These are phyloP conservation scores for Arabidopsis hybrid DNA, from an alignment of 441 rosid genomes.

Conservation along the genomic window DNA sequence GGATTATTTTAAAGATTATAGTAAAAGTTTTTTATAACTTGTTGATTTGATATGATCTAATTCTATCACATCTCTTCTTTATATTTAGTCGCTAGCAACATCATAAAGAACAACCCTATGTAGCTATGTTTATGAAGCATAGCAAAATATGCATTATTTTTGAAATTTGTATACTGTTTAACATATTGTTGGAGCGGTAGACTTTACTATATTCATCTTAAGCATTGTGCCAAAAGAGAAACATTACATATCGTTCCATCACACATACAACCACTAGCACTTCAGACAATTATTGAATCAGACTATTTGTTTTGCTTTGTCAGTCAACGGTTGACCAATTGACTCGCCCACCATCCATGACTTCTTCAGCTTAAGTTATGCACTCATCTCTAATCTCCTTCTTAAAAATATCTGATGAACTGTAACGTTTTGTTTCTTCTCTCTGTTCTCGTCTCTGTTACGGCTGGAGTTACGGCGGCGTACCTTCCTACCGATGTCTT, in stretches of 20 bases:
- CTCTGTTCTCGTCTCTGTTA: neutral
- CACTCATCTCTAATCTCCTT: slow-evolving; percentile 2
- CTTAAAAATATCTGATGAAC: neutral
- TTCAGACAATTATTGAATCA: too few relatives aligned
- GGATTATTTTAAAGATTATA: neutral
- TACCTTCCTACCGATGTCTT: slow-evolving; percentile 18
- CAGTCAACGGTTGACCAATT: neutral
- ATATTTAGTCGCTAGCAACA: too few relatives aligned
- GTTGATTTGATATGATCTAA: neutral
- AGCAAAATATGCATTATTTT: neutral
- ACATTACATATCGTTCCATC: too few relatives aligned
- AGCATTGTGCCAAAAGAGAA: neutral
- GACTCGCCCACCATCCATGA: neutral
- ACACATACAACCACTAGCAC: neutral
- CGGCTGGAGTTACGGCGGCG: neutral
- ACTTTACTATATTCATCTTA: neutral
- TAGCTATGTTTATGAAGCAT: neutral
- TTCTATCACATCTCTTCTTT: neutral
- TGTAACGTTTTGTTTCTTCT: neutral
- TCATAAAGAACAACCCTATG: neutral
- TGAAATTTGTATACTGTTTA: neutral
- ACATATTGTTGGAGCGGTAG: neutral
- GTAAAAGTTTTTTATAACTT: neutral
- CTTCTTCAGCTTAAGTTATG: neutral
- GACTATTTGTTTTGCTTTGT: neutral